Conservation (phyloP, 345 rosid genomes). For the Salix caprea region DNA sequence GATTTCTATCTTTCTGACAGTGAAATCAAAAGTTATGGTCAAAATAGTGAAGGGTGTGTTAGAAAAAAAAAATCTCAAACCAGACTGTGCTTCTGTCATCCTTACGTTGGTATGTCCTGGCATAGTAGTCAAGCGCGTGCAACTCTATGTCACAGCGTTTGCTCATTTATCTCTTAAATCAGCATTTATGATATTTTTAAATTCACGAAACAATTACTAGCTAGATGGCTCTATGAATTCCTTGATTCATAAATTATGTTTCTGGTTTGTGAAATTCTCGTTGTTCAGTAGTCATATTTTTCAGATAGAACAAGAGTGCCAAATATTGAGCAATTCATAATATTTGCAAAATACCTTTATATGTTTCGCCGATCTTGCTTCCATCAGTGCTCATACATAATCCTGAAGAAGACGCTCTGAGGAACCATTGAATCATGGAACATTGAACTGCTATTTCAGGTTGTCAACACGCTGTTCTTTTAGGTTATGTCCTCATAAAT, state of each 20-base stretch:
- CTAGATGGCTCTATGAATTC: not conserved
- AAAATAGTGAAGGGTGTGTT: no score
- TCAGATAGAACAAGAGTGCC: not conserved
- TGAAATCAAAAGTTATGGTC: no score
- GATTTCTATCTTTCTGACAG: no score
- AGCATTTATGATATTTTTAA: no score
- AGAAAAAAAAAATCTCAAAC: no score
- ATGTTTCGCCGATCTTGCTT: not conserved
- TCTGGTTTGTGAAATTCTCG: not conserved
- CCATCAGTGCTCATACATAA: not conserved
- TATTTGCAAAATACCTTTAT: not conserved
- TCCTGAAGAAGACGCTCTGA: not conserved
- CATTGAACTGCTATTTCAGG: not conserved
- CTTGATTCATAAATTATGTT: not conserved
- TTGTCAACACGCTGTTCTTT: not conserved
- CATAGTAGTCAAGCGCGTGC: no score
- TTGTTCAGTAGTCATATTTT: not conserved
- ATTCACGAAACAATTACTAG: not conserved
- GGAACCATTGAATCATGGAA: not conserved
- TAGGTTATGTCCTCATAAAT: not conserved
- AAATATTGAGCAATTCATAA: not conserved
- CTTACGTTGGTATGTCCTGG: no score
- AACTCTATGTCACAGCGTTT: not conserved
- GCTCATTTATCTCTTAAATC: not conserved
- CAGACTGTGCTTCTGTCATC: no score